Conservation (phyloP, 1,139 yeast species). For the Yamadazyma diddensiae region DNA sequence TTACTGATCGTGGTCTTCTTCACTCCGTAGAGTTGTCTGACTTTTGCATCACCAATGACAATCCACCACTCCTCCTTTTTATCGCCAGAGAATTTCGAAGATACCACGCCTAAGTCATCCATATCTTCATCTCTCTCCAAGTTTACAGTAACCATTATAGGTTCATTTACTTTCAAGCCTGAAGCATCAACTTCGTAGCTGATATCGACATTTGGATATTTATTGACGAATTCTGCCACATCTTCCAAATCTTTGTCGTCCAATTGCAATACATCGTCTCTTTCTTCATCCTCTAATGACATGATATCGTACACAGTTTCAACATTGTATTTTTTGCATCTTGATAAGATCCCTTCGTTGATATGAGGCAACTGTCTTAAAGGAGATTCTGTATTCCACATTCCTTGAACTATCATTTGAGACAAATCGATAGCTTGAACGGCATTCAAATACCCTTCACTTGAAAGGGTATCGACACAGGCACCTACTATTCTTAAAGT, state of each 20-base stretch:
- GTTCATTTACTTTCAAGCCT: conserved; percentile 38
- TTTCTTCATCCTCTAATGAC: conserved; percentile 77
- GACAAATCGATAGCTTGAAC: conserved; percentile 81
- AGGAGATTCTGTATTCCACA: conserved; percentile 81
- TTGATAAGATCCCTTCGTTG: conserved; percentile 46
- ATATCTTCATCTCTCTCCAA: conserved; percentile 74
- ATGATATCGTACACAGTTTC: conserved; percentile 80
- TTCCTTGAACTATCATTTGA: conserved; percentile 85
- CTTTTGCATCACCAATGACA: conserved; percentile 65
- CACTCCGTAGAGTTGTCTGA: conserved; percentile 68
- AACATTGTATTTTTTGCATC: conserved; percentile 57
- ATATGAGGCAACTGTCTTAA: conserved; percentile 81
- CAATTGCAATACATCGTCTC: conserved; percentile 62
- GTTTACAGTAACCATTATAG: conserved; percentile 46
- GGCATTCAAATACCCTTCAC: conserved; percentile 79
- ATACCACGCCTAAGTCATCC: conserved; percentile 59
- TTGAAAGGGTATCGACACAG: conserved; percentile 70
- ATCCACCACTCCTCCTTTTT: conserved; percentile 89
- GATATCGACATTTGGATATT: conserved; percentile 83
- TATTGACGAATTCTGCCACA: conserved; percentile 87
- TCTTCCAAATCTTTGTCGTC: conserved; percentile 46
- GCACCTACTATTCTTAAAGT: conserved; percentile 58
- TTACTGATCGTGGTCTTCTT: conserved; percentile 59
- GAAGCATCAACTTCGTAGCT: conserved; percentile 47
- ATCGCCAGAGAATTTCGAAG: conserved; percentile 53